Conservation (phyloP, 2,329 filamentous ascomycete genomes). For the Diatrype stigma region DNA sequence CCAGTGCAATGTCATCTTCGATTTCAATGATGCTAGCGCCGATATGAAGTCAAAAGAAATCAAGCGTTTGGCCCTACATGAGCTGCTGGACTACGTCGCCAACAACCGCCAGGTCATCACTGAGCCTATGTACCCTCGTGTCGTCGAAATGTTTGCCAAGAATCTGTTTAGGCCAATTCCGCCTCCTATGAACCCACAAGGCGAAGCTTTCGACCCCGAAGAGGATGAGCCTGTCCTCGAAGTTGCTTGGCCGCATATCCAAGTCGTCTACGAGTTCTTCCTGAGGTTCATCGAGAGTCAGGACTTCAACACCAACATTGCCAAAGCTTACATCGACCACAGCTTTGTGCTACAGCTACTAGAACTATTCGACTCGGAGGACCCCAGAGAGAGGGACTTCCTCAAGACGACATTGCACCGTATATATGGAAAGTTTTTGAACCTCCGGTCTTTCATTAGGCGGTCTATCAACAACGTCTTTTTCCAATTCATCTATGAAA, state of each 20-base stretch:
- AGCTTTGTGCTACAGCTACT: constrained; percentile 93
- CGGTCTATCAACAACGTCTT: constrained; percentile 99
- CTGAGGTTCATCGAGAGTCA: constrained; percentile 98
- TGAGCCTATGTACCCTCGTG: constrained; percentile 96
- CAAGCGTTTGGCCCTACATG: constrained; percentile 92
- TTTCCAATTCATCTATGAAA: constrained; percentile 99
- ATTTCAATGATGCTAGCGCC: constrained; percentile 96
- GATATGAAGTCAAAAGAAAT: constrained; percentile 99
- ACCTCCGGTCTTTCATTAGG: constrained; percentile 93
- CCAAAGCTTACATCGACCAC: constrained; percentile 98
- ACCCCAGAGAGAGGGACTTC: constrained; percentile 93
- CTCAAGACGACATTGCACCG: constrained; percentile 96
- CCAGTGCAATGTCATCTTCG: constrained; percentile 99
- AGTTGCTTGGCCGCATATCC: constrained; percentile 98
- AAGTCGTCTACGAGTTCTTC: constrained; percentile 99
- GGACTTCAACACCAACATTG: constrained; percentile 99
- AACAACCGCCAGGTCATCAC: constrained; percentile 99
- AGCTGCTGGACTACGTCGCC: constrained; percentile 94
- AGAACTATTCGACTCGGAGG: constrained; percentile 98
- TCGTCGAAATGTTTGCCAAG: constrained; percentile 99
- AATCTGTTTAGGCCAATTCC: constrained; percentile 97
- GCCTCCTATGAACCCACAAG: constrained; percentile 94
- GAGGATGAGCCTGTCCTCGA: constrained; percentile 97
- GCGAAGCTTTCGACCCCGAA: constrained; percentile 96
- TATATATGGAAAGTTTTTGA: constrained; percentile 98